Base-by-base conservation (phyloP, 2,329 filamentous ascomycete genomes). In the Fusarium graminum region DNA sequence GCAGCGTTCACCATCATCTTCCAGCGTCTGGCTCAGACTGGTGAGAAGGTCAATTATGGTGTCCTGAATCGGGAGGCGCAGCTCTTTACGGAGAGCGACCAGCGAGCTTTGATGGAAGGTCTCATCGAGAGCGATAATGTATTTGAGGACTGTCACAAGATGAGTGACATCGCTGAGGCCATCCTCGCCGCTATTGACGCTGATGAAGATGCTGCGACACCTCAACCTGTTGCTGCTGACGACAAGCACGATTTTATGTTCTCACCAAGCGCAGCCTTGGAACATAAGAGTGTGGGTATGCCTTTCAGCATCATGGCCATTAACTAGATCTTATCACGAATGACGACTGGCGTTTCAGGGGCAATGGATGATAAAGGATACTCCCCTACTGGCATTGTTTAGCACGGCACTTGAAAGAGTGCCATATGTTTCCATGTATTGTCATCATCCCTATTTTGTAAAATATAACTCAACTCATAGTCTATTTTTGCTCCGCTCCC, bases 381-480 rank as follows among this genome's bases (percentile, higher is more conserved):
- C 41, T 54, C 47, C 47, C 51, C 41, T 22, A 52, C 17, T 32
- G 58, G 49, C 52, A 51, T 66, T 46, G 36, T 66, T 69, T 59
- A 52, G 65, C 45, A 52, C 17, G 63, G 58, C 63, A 47, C 63
- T 68, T 58, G 47, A 45, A 43, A 40, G 7, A 51, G 57, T 56
- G 65, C 65, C 65, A 45, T 25, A 49, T 45, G 58, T 63, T 55
- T 70, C 68, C 70, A 67, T 56, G 54, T 53, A 66, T 69, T 63
- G 71, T 71, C 34, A 56, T 63, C 65, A 68, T 71, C 49, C 53
- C 49, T 52, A 41, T 43, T 67, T 66, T 51, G 60, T 72, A 72
- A 53, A 67, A 72, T 73, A 68, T 66, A 73, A 66, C 71, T 73
- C 71, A 73, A 73, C 71, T 73, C 71, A 73, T 69, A 65, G 59